phyloP scores from a whole-genome alignment of 1,284 basidiomycete genomes.

The Macrocystidia cucumis region DNA sequence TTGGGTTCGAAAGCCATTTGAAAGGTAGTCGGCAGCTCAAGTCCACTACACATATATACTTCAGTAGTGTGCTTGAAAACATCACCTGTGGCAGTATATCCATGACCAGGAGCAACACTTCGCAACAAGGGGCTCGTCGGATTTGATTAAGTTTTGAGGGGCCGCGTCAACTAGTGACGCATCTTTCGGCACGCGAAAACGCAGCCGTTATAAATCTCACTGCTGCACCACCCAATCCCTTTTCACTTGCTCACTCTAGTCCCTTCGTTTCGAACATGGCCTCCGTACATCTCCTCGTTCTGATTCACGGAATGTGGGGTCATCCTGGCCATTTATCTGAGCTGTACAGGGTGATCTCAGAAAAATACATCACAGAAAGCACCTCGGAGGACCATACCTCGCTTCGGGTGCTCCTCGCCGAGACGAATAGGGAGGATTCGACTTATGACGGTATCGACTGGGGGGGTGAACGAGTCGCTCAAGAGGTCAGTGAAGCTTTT shows the following conservation, averaged over 20 bases:
- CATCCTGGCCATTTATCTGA: constrained; percentile 41
- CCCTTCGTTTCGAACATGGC: constrained; percentile 11
- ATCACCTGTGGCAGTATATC: no score
- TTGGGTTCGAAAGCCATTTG: constrained; percentile 62
- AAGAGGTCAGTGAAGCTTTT: constrained; percentile 18
- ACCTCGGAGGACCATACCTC: constrained; percentile 17
- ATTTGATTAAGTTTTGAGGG: no score
- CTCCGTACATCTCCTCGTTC: constrained; percentile 51
- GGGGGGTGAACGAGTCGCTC: constrained; percentile 56
- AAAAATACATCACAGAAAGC: constrained; percentile 18
- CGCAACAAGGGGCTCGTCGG: no score
- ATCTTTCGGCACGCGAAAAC: no score
- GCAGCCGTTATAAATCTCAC: no score
- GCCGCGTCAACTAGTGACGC: no score
- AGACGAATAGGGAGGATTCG: constrained; percentile 45
- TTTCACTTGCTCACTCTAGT: not conserved
- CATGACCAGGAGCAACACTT: no score
- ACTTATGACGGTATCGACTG: constrained; percentile 76
- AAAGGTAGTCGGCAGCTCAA: no score
- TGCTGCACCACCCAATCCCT: no score
- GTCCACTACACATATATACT: no score
- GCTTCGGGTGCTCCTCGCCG: constrained; percentile 43
- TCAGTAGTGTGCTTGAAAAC: no score
- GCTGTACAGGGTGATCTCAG: constrained; percentile 25
- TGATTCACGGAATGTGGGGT: constrained; percentile 86